Evolutionary conservation across 805 yeast genomes (phyloP), one percentile per base, ranked within the genome.

Genomic region (Ogataea salicorniae): DNA sequence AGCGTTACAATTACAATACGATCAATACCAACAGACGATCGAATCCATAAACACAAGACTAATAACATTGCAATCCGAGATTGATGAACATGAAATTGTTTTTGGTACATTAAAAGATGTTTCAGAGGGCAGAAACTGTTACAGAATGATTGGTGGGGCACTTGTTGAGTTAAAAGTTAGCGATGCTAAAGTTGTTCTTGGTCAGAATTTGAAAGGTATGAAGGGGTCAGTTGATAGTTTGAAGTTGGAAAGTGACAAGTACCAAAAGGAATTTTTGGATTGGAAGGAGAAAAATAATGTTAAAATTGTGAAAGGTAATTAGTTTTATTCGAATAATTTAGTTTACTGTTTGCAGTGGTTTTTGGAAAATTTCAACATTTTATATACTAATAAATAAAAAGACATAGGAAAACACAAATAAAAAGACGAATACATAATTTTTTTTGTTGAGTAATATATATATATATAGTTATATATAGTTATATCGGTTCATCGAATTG

Each of bases 71-170:
- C 74, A 76, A 42, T 68, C 70, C 37, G 83, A 79, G 50, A 67
- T 73, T 37, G 68, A 66, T 38, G 74, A 70, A 43, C 73, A 70
- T 52, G 71, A 70, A 35, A 68, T 84, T 16, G 94, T 86, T 1
- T 58, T 83, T 14, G 76, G 73, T 18, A 83, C 92, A 2, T 66
- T 86, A 31, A 53, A 65, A 39, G 70, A 67, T 1, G 70, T 80
- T 9, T 81, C 82, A 22, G 52, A 56, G 2, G 80, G 76, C 40
- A 79, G 99, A 51, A 82, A 83, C 61, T 89, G 97, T 60, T 90
- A 81, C 69, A 81, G 95, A 59, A 89, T 94, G 97, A 78, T 92
- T 33, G 97, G 97, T 23, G 95, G 96, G 9, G 96, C 91, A 4
- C 73, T 92, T 33, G 86, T 91, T 16, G 95, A 90, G 60, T 83